Conservation (phyloP, 164 flowering plant genomes). For the Tetrastigma voinierianum region DNA sequence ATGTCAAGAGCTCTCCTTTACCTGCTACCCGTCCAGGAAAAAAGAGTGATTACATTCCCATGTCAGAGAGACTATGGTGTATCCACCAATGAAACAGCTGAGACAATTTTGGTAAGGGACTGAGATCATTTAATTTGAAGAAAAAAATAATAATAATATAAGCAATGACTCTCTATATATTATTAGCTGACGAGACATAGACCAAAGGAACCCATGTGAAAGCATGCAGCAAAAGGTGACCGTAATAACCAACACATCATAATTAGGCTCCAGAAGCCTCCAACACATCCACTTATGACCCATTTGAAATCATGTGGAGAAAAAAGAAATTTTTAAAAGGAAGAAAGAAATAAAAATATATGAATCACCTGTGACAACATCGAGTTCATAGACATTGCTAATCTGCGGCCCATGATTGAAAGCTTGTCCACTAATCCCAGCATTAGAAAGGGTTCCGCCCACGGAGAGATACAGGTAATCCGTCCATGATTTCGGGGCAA, state of each 20-base stretch:
- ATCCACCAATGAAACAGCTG: background rate
- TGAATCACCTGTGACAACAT: conserved; percentile 90
- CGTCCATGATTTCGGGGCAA: conserved; percentile 95
- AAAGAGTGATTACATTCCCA: background rate
- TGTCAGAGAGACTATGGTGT: background rate
- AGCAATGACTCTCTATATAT: too few relatives aligned
- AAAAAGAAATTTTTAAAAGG: background rate
- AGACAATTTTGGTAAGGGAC: background rate
- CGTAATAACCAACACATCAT: too few relatives aligned
- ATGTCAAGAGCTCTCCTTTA: conserved; percentile 75
- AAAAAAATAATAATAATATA: background rate
- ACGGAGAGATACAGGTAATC: conserved; percentile 91
- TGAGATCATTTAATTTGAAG: too few relatives aligned
- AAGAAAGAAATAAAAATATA: background rate
- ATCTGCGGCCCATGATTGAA: conserved; percentile 96
- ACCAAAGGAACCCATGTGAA: background rate
- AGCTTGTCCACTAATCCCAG: conserved; percentile 96
- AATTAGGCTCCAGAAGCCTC: too few relatives aligned
- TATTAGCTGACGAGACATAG: too few relatives aligned
- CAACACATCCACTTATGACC: too few relatives aligned
- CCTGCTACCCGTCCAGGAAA: conserved; percentile 55
- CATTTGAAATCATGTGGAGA: too few relatives aligned
- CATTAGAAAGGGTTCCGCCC: conserved; percentile 95
- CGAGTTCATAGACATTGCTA: conserved; percentile 77
- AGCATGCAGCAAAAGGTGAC: background rate